Conservation (phyloP, 495 filamentous ascomycete genomes). For the Hypoxylon perforatum region DNA sequence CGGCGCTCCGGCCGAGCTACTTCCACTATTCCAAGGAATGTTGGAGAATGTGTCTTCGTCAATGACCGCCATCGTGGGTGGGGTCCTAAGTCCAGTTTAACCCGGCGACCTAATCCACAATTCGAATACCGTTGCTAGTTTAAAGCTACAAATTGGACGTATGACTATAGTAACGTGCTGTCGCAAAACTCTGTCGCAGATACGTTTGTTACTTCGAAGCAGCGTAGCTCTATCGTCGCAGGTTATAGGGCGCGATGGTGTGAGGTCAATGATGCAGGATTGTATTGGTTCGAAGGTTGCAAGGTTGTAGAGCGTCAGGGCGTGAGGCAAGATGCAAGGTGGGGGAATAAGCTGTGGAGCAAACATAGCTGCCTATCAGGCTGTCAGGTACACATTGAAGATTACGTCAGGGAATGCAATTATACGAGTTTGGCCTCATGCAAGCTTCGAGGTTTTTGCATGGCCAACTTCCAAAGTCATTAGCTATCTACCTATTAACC, state of each 20-base stretch:
- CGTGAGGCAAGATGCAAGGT: conserved; percentile 1
- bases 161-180: background rate
- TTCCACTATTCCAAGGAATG: conserved; percentile 60
- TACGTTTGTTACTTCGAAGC: background rate
- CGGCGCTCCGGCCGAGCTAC: conserved; percentile 33
- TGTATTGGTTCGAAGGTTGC: conserved; percentile 14
- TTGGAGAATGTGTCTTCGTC: conserved; percentile 64
- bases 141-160: conserved; percentile 6
- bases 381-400: background rate
- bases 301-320: too few relatives aligned
- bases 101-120: conserved; percentile 14
- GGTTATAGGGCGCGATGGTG: conserved; percentile 6
- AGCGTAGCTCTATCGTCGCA: conserved; percentile 1
- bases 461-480: too few relatives aligned
- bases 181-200: background rate
- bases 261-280: conserved; percentile 28
- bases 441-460: too few relatives aligned
- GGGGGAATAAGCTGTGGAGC: too few relatives aligned
- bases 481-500: too few relatives aligned
- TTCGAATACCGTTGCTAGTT: conserved; percentile 6
- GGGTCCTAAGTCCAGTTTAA: conserved; percentile 23
- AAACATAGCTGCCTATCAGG: conserved; percentile 18
- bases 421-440: too few relatives aligned
- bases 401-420: too few relatives aligned
- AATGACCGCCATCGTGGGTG: conserved; percentile 56